Percentiles rank a stretch among this genome's conserved stretches.
Evolutionary conservation across 2,329 filamentous ascomycete genomes (phyloP).

Genomic region (Microcyclosporella mali): DNA sequence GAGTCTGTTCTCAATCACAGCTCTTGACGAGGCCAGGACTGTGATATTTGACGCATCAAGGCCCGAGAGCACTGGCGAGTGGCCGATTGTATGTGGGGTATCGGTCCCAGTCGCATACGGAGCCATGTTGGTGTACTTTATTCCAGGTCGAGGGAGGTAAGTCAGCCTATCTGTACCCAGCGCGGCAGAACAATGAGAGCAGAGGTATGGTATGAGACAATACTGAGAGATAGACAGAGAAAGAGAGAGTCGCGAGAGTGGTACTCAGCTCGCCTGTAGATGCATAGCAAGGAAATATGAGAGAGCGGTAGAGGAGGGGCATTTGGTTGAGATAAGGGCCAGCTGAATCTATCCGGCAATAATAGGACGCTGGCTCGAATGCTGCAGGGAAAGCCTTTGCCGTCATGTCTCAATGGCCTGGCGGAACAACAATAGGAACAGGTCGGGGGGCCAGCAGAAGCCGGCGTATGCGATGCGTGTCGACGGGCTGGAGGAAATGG

Average conservation of each 20-base stretch:
- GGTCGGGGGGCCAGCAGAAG: too few relatives aligned
- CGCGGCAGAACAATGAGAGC: background rate
- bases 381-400: too few relatives aligned
- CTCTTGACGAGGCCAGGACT: conserved; percentile 77
- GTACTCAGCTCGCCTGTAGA: too few relatives aligned
- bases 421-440: too few relatives aligned
- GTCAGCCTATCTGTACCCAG: background rate
- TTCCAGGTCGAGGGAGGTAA: background rate
- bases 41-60: conserved; percentile 43
- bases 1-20: conserved; percentile 68
- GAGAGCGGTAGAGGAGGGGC: too few relatives aligned
- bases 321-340: too few relatives aligned
- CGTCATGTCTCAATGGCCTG: too few relatives aligned
- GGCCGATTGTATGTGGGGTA: conserved; percentile 20
- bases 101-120: conserved; percentile 26
- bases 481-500: too few relatives aligned
- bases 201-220: too few relatives aligned
- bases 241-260: background rate
- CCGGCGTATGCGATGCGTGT: too few relatives aligned
- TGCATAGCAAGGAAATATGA: too few relatives aligned
- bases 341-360: background rate
- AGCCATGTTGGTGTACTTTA: conserved; percentile 19
- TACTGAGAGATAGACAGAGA: background rate
- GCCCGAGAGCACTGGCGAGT: conserved; percentile 11
- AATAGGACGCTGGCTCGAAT: too few relatives aligned